These are phyloP conservation scores for Wallemia mellicola DNA, from an alignment of 1,284 basidiomycete genomes.

Conservation along the genomic window DNA sequence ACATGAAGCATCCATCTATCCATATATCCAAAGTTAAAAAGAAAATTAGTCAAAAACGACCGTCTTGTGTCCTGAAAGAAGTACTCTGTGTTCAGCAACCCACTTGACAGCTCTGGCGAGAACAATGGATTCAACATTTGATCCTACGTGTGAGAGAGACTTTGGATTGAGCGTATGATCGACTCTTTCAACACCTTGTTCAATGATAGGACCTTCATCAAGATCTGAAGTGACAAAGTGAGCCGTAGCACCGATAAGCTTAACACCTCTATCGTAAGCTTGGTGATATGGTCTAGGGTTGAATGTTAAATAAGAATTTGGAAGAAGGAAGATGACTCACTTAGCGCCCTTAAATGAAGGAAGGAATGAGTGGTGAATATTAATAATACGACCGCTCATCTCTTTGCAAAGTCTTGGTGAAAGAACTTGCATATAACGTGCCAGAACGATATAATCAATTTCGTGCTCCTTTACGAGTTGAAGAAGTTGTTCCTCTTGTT, in stretches of 20 bases:
- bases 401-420: slow-evolving; percentile 9
- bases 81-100: slow-evolving; percentile 11
- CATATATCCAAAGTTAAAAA: background rate
- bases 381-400: slow-evolving; percentile 11
- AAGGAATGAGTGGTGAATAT: slow-evolving; percentile 13
- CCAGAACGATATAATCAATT: slow-evolving; percentile 13
- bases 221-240: slow-evolving; percentile 13
- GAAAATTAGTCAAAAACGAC: slow-evolving; percentile 12
- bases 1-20: background rate
- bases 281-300: slow-evolving; percentile 11
- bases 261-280: slow-evolving; percentile 12
- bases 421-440: slow-evolving; percentile 13
- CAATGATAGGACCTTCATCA: slow-evolving; percentile 14
- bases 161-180: slow-evolving; percentile 10
- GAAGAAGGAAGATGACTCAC: background rate
- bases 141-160: slow-evolving; percentile 10
- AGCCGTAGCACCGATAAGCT: slow-evolving; percentile 13
- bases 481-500: slow-evolving; percentile 13
- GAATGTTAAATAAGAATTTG: background rate
- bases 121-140: slow-evolving; percentile 12
- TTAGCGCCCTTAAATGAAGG: slow-evolving; percentile 9
- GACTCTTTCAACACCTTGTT: slow-evolving; percentile 12
- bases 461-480: slow-evolving; percentile 10
- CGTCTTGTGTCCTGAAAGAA: slow-evolving; percentile 13
- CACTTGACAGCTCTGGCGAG: slow-evolving; percentile 12